These are phyloP conservation scores for Berberis vulgaris DNA, from an alignment of 164 flowering plant species.

Conservation along the genomic window DNA sequence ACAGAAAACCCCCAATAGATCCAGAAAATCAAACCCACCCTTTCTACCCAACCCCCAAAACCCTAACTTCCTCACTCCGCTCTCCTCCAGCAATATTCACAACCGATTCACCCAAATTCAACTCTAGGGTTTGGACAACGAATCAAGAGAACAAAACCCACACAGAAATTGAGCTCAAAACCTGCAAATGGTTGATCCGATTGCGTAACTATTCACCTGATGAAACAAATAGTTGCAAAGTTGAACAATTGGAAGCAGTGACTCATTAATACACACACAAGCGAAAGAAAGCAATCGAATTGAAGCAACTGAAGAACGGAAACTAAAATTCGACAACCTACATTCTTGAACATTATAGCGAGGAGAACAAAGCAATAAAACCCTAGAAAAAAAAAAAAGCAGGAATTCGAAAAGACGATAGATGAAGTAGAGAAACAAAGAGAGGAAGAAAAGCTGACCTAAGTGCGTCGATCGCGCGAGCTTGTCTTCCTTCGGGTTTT, in stretches of 20 bases:
- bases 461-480: too few species aligned
- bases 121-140: not conserved
- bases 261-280: not conserved
- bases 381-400: too few species aligned
- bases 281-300: not conserved
- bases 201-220: not conserved
- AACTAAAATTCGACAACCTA: too few species aligned
- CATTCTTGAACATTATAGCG: too few species aligned
- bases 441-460: too few species aligned
- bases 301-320: not conserved
- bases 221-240: not conserved
- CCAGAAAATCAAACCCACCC: not conserved
- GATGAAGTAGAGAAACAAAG: too few species aligned
- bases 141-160: not conserved
- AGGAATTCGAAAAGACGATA: too few species aligned
- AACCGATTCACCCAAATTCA: not conserved
- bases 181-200: not conserved
- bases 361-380: too few species aligned
- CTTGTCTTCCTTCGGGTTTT: too few species aligned
- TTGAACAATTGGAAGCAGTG: not conserved
- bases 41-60: not conserved
- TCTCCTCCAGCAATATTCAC: not conserved
- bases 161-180: not conserved
- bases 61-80: not conserved
- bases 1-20: not conserved